Base-by-base conservation (phyloP, 2,329 filamentous ascomycete genomes). In the Epichloe uncinata region DNA sequence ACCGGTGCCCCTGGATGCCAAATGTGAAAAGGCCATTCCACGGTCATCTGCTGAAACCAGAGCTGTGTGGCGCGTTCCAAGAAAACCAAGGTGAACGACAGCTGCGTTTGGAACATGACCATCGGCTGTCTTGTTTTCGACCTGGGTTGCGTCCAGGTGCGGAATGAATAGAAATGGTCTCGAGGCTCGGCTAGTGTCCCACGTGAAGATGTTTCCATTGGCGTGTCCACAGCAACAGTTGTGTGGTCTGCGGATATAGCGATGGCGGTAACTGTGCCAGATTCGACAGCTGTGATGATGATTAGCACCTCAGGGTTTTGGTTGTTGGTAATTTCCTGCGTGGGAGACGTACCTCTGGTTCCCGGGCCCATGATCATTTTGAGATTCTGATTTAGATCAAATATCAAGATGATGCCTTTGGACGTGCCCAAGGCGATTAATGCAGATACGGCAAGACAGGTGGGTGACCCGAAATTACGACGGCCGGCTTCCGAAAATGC, bases 1-100 rank as follows among this genome's bases (percentile, higher is more conserved):
- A 3, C 93, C 93, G 37, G 94, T 84, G 2, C 93, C 94, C 58
- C 94, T 78, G 9, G 88, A 95, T 9, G 93, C 94, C 9, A 98
- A 77, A 66, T 98, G 94, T 3, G 93, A 96, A 65, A 98, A 98
- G 0, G 93, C 91, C 94, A 98, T 98, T 18, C 94, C 93, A 45
- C 81, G 81, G 60, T 95, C 87, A 66, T 98, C 90, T 2, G 93
- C 93, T 4, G 93, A 98, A 11, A 97, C 90, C 5, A 98, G 73
- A 3, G 94, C 93, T 13, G 93, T 98, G 60, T 93, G 90, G 52
- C 94, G 78, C 3, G 87, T 96, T 7, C 91, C 93, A 5, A 98
- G 73, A 62, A 98, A 98, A 0, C 91, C 93, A n/a, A 98, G 69
- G 65, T 98, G 90, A 6, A 93, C 81, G 42, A 98, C 80, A 3